phyloP scores from a whole-genome alignment of 192 early-diverging fungal species.

The Pilaira anomala region DNA sequence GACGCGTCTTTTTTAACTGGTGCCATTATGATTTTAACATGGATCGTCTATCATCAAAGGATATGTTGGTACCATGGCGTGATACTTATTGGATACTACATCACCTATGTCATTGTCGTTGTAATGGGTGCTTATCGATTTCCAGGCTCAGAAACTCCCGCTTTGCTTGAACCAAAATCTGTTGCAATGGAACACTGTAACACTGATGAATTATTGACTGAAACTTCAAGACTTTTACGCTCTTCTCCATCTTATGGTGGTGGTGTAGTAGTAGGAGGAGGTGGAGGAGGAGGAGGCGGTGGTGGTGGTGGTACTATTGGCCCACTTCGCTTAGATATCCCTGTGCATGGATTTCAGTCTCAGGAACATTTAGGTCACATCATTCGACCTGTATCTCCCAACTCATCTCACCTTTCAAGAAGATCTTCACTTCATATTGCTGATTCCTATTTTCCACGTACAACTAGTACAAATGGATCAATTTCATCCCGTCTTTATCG shows the following conservation, averaged over 20 bases:
- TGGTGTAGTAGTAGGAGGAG: no score
- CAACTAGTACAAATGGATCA: slow-evolving; percentile 21
- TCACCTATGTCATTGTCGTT: slow-evolving; percentile 57
- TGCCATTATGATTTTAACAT: slow-evolving; percentile 51
- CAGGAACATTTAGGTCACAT: slow-evolving; percentile 34
- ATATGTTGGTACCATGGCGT: slow-evolving; percentile 53
- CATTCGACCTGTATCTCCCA: slow-evolving; percentile 28
- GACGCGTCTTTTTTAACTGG: slow-evolving; percentile 74
- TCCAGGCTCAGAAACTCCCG: slow-evolving; percentile 4
- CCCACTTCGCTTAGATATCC: slow-evolving; percentile 15
- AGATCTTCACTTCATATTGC: slow-evolving; percentile 23
- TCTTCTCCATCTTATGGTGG: background rate
- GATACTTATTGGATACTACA: slow-evolving; percentile 53
- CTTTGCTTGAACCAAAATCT: slow-evolving; percentile 9
- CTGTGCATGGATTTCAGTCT: slow-evolving; percentile 14
- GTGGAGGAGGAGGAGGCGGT: no score
- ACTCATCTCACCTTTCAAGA: slow-evolving; percentile 9
- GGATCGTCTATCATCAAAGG: slow-evolving; percentile 49
- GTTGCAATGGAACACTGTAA: background rate
- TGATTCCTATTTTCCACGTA: slow-evolving; percentile 10
- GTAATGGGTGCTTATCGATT: slow-evolving; percentile 30
- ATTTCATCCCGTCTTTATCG: slow-evolving; percentile 22
- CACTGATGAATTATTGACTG: slow-evolving; percentile 13
- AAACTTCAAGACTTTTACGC: slow-evolving; percentile 19
- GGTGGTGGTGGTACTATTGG: no score